A percentile compares a stretch with the other conserved stretches of the same genome.
phyloP scores from a whole-genome alignment of 225 moss, liverwort and hornwort species.

The Anthoceros angustus region DNA sequence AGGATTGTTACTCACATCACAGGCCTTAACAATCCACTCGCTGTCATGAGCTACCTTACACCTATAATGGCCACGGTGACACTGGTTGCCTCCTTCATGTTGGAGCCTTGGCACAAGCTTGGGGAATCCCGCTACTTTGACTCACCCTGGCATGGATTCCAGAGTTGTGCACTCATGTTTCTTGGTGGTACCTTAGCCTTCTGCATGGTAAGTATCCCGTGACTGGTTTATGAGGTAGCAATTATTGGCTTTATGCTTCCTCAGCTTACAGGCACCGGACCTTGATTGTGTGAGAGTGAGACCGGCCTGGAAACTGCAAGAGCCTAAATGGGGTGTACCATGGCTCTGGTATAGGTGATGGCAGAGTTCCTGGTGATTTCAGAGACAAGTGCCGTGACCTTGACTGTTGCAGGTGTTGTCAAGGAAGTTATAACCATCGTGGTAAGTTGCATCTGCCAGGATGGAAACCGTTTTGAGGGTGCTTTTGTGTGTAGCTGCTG shows the following conservation, averaged over 20 bases:
- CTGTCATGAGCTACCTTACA: conserved; percentile 80
- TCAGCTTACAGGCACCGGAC: too few relatives aligned
- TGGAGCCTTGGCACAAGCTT: conserved; percentile 66
- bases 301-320: neutral
- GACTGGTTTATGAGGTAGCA: too few relatives aligned
- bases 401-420: conserved; percentile 79
- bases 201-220: conserved; percentile 50
- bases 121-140: conserved; percentile 55
- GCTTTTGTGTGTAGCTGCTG: neutral
- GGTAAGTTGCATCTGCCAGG: conserved; percentile 20
- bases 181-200: conserved; percentile 91
- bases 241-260: too few relatives aligned
- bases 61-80: conserved; percentile 84
- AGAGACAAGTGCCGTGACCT: conserved; percentile 84
- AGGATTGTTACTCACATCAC: conserved; percentile 13
- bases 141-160: conserved; percentile 44
- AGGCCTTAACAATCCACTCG: conserved; percentile 96
- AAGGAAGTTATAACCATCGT: conserved; percentile 90
- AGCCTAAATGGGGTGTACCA: neutral
- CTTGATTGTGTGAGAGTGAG: neutral
- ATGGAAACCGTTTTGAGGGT: neutral
- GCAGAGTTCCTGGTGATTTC: conserved; percentile 83
- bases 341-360: conserved; percentile 44
- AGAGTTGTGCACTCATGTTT: conserved; percentile 80
- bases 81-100: conserved; percentile 43